Conservation (phyloP, 108 stramenopile genomes). For the Nannochloropsis gaditana region DNA sequence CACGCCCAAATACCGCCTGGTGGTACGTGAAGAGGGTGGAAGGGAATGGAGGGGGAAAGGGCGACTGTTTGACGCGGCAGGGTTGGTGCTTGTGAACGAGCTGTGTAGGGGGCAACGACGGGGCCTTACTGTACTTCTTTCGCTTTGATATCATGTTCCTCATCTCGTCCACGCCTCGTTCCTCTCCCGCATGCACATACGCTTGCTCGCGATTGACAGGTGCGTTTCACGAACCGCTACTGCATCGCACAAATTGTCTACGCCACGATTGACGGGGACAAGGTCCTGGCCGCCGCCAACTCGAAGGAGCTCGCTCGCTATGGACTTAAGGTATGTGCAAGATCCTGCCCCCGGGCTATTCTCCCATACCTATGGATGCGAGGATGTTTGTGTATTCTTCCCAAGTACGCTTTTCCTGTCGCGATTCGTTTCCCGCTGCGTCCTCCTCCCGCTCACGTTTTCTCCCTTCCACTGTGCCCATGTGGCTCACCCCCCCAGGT, state of each 20-base stretch:
- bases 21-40: constrained; percentile 54
- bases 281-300: constrained; percentile 70
- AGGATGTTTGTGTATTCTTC: not conserved
- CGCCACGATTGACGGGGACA: constrained; percentile 89
- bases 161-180: no score
- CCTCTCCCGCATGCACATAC: no score
- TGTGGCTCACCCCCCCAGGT: constrained; percentile 45
- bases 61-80: constrained; percentile 55
- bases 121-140: no score
- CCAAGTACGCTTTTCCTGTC: not conserved
- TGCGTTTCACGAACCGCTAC: constrained; percentile 50
- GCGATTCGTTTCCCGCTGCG: not conserved
- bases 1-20: constrained; percentile 94
- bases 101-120: no score
- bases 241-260: constrained; percentile 95
- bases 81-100: no score
- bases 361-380: not conserved
- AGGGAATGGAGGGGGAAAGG: constrained; percentile 71
- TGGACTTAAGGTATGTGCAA: constrained; percentile 59
- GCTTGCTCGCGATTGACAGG: no score
- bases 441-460: not conserved
- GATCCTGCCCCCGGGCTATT: not conserved
- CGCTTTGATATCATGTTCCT: no score
- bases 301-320: constrained; percentile 89
- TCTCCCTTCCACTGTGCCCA: not conserved